phyloP scores from a whole-genome alignment of 192 early-diverging fungal species.

The Coemansia pectinata region DNA sequence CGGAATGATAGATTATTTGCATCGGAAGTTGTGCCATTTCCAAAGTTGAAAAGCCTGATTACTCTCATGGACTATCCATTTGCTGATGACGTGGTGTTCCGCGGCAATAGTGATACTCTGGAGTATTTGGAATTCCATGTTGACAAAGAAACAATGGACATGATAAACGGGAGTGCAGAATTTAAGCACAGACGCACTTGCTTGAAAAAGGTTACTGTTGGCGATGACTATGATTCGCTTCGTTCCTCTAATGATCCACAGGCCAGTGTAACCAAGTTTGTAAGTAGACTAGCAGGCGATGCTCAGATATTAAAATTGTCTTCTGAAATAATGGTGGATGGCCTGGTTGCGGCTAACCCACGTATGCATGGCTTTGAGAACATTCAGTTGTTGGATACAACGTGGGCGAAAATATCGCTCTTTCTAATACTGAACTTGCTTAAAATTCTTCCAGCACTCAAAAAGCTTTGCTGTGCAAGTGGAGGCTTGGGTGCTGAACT shows the following conservation, averaged over 20 bases:
- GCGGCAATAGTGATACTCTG: conserved; percentile 3
- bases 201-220: neutral
- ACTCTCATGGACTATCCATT: conserved; percentile 1
- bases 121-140: neutral
- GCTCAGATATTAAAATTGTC: neutral
- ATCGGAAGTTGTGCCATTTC: conserved; percentile 3
- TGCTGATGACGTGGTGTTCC: conserved; percentile 5
- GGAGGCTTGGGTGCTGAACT: neutral
- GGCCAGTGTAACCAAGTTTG: neutral
- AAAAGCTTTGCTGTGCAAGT: neutral
- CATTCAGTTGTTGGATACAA: neutral
- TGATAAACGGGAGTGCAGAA: neutral
- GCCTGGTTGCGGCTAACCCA: neutral
- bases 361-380: neutral
- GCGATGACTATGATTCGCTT: neutral
- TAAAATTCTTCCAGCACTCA: neutral
- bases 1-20: neutral
- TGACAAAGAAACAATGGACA: neutral
- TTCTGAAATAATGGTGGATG: too few species aligned
- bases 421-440: neutral
- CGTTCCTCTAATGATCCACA: neutral
- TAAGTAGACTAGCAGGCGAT: neutral
- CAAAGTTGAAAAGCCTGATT: neutral
- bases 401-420: neutral
- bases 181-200: neutral